Evolutionary conservation across 148 eudicot species (phyloP).

Genomic region (Cornus suecica): DNA sequence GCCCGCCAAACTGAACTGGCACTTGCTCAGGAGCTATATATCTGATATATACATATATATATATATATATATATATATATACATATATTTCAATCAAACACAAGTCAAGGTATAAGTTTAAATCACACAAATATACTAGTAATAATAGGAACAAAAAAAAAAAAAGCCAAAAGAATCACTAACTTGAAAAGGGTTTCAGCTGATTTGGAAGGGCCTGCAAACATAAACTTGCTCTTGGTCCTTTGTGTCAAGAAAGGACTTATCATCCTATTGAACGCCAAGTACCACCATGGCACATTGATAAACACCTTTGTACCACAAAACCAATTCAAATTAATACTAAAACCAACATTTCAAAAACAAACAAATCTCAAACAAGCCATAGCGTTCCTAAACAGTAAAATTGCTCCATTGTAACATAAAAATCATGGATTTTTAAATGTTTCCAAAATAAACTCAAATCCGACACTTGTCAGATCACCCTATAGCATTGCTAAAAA

Average conservation of each 20-base stretch:
- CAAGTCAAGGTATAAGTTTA: no score
- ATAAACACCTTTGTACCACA: slow-evolving; percentile 34
- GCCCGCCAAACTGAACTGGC: slow-evolving; percentile 33
- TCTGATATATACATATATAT: slow-evolving; percentile 11
- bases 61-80: neutral
- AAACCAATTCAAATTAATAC: neutral
- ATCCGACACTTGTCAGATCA: no score
- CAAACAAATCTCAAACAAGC: no score
- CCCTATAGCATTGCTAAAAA: no score
- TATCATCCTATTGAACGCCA: slow-evolving; percentile 32
- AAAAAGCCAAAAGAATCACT: neutral
- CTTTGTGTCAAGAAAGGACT: slow-evolving; percentile 39
- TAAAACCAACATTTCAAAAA: no score
- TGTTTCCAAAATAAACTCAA: no score
- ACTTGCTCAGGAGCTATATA: slow-evolving; percentile 36
- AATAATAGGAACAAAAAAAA: neutral
- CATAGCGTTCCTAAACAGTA: no score
- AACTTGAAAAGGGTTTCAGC: slow-evolving; percentile 49
- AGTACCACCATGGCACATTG: slow-evolving; percentile 63
- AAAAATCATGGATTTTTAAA: no score
- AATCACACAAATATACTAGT: no score
- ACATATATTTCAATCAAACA: no score
- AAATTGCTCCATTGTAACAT: no score
- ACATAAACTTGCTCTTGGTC: slow-evolving; percentile 16
- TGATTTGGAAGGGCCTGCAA: slow-evolving; percentile 40